These are phyloP conservation scores for Cupressus sempervirens DNA, from an alignment of 75 land plant genomes.

Conservation along the genomic window DNA sequence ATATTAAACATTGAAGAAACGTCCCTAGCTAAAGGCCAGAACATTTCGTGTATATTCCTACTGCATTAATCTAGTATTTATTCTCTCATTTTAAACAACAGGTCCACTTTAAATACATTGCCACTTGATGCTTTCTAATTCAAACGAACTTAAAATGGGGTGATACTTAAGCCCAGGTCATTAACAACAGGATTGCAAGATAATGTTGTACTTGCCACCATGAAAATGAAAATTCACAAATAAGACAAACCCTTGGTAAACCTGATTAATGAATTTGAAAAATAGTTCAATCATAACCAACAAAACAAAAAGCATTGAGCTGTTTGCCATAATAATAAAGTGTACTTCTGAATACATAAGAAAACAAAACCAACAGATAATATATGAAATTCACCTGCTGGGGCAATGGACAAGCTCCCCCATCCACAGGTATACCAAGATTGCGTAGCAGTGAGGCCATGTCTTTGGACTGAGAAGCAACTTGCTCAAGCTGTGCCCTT, in stretches of 20 bases:
- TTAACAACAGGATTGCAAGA: background rate
- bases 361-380: background rate
- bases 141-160: background rate
- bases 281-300: background rate
- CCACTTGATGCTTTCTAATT: background rate
- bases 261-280: background rate
- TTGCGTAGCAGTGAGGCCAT: slow-evolving; percentile 73
- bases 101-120: background rate
- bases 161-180: background rate
- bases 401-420: slow-evolving; percentile 43
- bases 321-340: background rate
- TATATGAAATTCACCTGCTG: slow-evolving; percentile 41
- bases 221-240: background rate
- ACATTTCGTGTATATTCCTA: background rate
- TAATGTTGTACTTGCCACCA: background rate
- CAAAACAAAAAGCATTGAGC: background rate
- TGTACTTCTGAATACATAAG: background rate
- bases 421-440: slow-evolving; percentile 69
- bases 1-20: background rate
- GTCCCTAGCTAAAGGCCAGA: background rate
- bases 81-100: background rate
- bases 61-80: background rate
- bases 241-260: background rate
- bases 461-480: slow-evolving; percentile 57
- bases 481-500: slow-evolving; percentile 48